phyloP scores from a whole-genome alignment of 225 moss, liverwort and hornwort species.

The Thuidium tamariscinum region DNA sequence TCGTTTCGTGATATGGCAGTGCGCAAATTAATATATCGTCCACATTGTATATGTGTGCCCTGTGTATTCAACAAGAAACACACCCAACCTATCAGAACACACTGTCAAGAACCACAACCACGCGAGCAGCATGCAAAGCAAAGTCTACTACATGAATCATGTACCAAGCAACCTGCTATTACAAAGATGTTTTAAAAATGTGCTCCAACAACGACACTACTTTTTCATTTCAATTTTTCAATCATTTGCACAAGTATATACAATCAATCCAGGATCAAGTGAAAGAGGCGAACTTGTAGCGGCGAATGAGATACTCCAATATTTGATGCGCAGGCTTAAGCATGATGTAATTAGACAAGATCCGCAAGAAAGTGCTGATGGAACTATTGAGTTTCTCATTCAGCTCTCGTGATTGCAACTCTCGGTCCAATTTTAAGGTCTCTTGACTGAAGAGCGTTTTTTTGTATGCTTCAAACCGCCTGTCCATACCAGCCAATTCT shows the following conservation, averaged over 20 bases:
- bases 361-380: constrained; percentile 51
- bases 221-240: not conserved
- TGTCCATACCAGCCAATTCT: constrained; percentile 42
- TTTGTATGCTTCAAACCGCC: constrained; percentile 60
- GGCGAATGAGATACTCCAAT: constrained; percentile 90
- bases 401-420: constrained; percentile 65
- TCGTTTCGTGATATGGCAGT: constrained; percentile 86
- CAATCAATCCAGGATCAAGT: not conserved
- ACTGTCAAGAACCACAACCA: not conserved
- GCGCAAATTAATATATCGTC: constrained; percentile 70
- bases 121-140: not conserved
- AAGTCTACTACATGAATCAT: not conserved
- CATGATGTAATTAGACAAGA: constrained; percentile 65
- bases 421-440: constrained; percentile 60
- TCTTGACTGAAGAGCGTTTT: constrained; percentile 64
- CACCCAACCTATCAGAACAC: not conserved
- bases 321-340: constrained; percentile 76
- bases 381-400: constrained; percentile 73
- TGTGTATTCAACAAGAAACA: constrained; percentile 10
- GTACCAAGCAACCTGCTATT: not conserved
- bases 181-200: not conserved
- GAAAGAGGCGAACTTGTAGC: constrained; percentile 61
- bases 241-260: not conserved
- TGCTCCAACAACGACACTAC: not conserved
- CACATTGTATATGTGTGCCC: constrained; percentile 73